phyloP scores from a whole-genome alignment of 345 rosid genomes.

The Schrenkiella parvula region DNA sequence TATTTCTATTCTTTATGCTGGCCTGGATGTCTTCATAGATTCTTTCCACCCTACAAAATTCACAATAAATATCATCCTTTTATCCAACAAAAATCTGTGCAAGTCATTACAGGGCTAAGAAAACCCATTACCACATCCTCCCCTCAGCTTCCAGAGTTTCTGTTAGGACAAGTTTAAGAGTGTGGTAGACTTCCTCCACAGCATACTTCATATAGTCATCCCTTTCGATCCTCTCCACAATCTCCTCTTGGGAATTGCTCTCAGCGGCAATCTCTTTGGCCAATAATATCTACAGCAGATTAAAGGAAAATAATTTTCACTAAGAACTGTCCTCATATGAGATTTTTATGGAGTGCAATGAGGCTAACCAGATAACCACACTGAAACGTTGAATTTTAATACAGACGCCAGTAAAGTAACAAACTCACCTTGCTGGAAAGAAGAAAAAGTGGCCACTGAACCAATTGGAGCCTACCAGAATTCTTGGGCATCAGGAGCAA shows the following conservation, averaged over 20 bases:
- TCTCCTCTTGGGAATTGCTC: constrained; percentile 68
- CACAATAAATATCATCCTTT: constrained; percentile 16
- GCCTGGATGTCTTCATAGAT: constrained; percentile 61
- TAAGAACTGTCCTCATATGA: background rate
- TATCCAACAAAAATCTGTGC: background rate
- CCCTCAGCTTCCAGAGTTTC: constrained; percentile 87
- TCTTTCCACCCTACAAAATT: constrained; percentile 73
- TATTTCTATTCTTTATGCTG: constrained; percentile 44
- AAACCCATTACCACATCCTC: constrained; percentile 65
- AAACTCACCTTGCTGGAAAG: constrained; percentile 90
- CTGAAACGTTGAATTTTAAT: background rate
- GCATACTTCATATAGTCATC: constrained; percentile 98
- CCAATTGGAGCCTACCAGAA: constrained; percentile 72
- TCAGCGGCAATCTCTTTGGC: constrained; percentile 91
- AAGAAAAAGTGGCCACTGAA: constrained; percentile 98
- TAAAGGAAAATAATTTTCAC: background rate
- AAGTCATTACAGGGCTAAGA: constrained; percentile 13
- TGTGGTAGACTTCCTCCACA: constrained; percentile 75
- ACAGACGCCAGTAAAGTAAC: constrained; percentile 6
- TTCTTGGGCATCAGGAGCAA: constrained; percentile 92
- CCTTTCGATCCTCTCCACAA: constrained; percentile 75
- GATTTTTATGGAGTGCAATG: constrained; percentile 4
- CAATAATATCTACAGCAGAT: constrained; percentile 58
- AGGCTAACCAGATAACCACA: background rate
- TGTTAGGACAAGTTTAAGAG: constrained; percentile 58